These are phyloP conservation scores for Trichomonas gallinae DNA, from an alignment of 208 protist genomes.

Conservation along the genomic window DNA sequence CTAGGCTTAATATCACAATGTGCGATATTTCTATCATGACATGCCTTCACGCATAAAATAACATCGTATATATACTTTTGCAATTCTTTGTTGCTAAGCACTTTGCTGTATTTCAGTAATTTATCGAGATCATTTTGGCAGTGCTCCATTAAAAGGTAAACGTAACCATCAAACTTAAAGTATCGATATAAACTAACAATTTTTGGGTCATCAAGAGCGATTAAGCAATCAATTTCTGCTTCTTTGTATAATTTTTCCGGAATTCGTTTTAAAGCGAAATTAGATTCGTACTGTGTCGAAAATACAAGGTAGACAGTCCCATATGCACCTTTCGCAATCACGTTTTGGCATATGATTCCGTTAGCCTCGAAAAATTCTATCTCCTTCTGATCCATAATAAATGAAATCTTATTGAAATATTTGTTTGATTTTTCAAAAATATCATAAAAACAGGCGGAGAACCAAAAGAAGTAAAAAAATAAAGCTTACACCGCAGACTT, in stretches of 20 bases:
- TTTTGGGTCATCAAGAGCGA: background rate
- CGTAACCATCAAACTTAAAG: background rate
- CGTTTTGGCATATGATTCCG: background rate
- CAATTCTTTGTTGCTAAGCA: background rate
- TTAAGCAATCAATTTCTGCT: background rate
- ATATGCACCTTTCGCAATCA: background rate
- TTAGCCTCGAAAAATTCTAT: background rate
- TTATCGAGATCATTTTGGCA: background rate
- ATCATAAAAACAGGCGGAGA: too few species aligned
- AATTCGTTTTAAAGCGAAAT: background rate
- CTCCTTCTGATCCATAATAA: background rate
- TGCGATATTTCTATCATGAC: conserved; percentile 31
- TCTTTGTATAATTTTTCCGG: background rate
- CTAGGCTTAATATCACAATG: conserved; percentile 39
- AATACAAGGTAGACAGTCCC: background rate
- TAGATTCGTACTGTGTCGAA: background rate
- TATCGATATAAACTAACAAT: background rate
- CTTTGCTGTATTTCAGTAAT: background rate
- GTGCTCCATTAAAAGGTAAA: background rate
- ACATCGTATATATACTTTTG: conserved; percentile 33
- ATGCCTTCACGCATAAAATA: conserved; percentile 30
- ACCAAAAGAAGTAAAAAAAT: too few species aligned
- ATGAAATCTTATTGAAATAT: too few species aligned
- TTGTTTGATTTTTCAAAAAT: too few species aligned
- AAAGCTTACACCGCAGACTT: too few species aligned